Conservation (phyloP, 306 rosid genomes). For the Citrullus mucosospermus region DNA sequence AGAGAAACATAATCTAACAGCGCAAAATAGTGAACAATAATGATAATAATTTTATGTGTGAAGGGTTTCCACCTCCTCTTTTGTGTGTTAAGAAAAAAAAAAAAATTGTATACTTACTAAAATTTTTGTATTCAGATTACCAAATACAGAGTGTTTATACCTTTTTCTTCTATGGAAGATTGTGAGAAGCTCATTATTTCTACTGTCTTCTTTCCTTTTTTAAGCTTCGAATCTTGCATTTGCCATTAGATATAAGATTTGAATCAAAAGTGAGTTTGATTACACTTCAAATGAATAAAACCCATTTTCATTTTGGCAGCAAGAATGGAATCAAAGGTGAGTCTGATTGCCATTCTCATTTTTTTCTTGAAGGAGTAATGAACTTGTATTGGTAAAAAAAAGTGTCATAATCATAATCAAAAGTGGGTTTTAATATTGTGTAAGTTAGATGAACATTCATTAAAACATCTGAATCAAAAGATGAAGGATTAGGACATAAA, state of each 20-base stretch:
- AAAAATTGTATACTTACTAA: conserved; percentile 5
- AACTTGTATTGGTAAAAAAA: background rate
- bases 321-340: background rate
- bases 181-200: background rate
- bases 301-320: background rate
- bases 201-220: background rate
- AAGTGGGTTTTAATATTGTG: background rate
- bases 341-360: background rate
- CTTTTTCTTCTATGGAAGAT: background rate
- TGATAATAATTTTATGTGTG: background rate
- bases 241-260: too few relatives aligned
- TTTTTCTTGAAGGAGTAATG: background rate
- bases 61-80: background rate
- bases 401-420: background rate
- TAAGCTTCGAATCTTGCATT: background rate
- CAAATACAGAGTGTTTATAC: background rate
- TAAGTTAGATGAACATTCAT: background rate
- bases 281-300: background rate
- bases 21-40: background rate
- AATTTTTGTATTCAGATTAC: conserved; percentile 10
- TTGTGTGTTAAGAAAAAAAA: background rate
- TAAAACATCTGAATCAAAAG: background rate
- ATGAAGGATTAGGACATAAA: background rate
- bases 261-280: background rate
- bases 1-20: background rate